Evolutionary conservation across 768 basidiomycete genomes (phyloP).

Genomic region (Termitomyces sp.): DNA sequence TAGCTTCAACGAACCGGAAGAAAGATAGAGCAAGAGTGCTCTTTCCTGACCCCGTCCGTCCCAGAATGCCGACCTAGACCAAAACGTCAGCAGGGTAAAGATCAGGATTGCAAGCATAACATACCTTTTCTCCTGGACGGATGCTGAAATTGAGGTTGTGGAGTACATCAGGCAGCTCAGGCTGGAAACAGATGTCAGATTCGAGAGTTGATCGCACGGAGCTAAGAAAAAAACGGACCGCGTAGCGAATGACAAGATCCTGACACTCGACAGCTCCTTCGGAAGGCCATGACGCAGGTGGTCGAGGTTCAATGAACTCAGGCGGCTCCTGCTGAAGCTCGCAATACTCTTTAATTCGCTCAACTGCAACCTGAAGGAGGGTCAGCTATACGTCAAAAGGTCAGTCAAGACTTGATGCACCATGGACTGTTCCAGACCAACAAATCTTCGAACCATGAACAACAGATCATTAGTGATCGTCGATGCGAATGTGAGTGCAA

Average conservation of each 20-base stretch:
- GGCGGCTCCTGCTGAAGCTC: conserved; percentile 73
- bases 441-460: conserved; percentile 73
- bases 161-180: conserved; percentile 82
- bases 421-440: conserved; percentile 90
- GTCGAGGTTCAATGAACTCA: conserved; percentile 86
- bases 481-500: conserved; percentile 80
- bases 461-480: conserved; percentile 70
- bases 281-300: conserved; percentile 75
- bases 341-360: conserved; percentile 90
- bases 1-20: conserved; percentile 86
- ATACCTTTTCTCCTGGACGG: conserved; percentile 71
- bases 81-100: background rate
- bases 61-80: conserved; percentile 61
- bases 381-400: background rate
- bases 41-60: conserved; percentile 74
- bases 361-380: conserved; percentile 62
- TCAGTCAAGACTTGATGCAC: conserved; percentile 31
- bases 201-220: background rate
- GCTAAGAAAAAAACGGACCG: conserved; percentile 41
- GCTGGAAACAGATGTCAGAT: conserved; percentile 36
- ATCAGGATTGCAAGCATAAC: conserved; percentile 5
- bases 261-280: conserved; percentile 67
- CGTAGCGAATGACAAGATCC: conserved; percentile 73
- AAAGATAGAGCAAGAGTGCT: conserved; percentile 75
- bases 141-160: conserved; percentile 77